Evolutionary conservation across 1,284 basidiomycete species (phyloP).

Genomic region (Cutaneotrichosporon cutaneum): DNA sequence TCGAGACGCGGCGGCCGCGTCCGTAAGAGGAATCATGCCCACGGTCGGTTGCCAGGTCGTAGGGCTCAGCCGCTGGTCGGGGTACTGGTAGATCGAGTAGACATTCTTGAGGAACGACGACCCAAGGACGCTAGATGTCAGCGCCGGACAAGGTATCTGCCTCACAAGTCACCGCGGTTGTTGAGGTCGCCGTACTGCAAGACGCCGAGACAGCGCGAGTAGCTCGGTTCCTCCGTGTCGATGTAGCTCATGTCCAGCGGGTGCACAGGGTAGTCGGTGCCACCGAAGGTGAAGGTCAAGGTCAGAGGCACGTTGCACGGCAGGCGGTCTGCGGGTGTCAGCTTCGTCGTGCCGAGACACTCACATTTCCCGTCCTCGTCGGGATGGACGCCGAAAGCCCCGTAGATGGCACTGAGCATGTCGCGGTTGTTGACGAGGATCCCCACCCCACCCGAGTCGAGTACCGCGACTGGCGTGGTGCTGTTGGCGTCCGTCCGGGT

Average conservation of each 20-base stretch:
- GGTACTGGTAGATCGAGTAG: slow-evolving; percentile 52
- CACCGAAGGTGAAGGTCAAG: slow-evolving; percentile 45
- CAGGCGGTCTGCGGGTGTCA: slow-evolving; percentile 41
- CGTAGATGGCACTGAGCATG: slow-evolving; percentile 45
- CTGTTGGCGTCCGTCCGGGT: slow-evolving; percentile 33
- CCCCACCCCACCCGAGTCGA: slow-evolving; percentile 51
- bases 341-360: slow-evolving; percentile 16
- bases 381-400: slow-evolving; percentile 36
- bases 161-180: slow-evolving; percentile 42
- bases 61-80: slow-evolving; percentile 32
- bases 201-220: slow-evolving; percentile 45
- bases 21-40: slow-evolving; percentile 46
- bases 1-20: slow-evolving; percentile 40
- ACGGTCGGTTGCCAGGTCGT: slow-evolving; percentile 47
- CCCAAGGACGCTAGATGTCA: slow-evolving; percentile 42
- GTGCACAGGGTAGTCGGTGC: slow-evolving; percentile 41
- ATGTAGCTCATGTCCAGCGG: slow-evolving; percentile 51
- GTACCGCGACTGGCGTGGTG: slow-evolving; percentile 41
- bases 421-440: slow-evolving; percentile 40
- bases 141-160: neutral
- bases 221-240: slow-evolving; percentile 38
- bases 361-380: slow-evolving; percentile 43
- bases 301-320: slow-evolving; percentile 46
- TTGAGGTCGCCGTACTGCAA: slow-evolving; percentile 45
- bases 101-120: slow-evolving; percentile 52